Evolutionary conservation across 2,329 filamentous ascomycete species (phyloP).

Genomic region (Xylaria sp.): DNA sequence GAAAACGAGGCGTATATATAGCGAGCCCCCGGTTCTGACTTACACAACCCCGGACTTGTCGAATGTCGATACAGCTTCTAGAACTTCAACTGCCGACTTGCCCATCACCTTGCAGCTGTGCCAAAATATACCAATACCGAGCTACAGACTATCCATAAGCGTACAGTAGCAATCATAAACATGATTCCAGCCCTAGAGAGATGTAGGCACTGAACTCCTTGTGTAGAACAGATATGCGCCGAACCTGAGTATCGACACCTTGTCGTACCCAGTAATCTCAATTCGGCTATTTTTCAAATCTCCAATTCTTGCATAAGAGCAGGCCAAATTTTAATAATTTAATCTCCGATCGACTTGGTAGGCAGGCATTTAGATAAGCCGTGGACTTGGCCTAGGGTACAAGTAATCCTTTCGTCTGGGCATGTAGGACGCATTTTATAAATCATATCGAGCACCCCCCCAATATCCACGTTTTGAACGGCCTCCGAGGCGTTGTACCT

Average conservation of each 20-base stretch:
- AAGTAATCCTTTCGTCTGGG: neutral
- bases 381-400: neutral
- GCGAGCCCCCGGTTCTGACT: constrained; percentile 18
- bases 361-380: neutral
- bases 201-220: neutral
- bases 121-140: neutral
- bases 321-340: constrained; percentile 17
- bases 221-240: neutral
- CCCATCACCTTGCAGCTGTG: constrained; percentile 12
- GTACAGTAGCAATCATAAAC: neutral
- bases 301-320: constrained; percentile 19
- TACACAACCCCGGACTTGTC: constrained; percentile 29
- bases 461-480: too few species aligned
- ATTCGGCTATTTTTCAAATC: constrained; percentile 13
- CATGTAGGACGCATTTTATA: neutral
- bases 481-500: neutral
- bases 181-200: neutral
- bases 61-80: constrained; percentile 36
- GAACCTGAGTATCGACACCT: neutral
- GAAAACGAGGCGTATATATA: constrained; percentile 21
- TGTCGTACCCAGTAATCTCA: neutral
- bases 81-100: constrained; percentile 37
- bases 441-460: neutral
- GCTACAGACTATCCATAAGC: neutral
- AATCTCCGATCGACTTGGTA: constrained; percentile 15